Percentiles rank a stretch among this genome's conserved stretches.
These are phyloP conservation scores for Diophrys sp. DNA, from an alignment of 73 alveolate genomes.

Conservation along the genomic window DNA sequence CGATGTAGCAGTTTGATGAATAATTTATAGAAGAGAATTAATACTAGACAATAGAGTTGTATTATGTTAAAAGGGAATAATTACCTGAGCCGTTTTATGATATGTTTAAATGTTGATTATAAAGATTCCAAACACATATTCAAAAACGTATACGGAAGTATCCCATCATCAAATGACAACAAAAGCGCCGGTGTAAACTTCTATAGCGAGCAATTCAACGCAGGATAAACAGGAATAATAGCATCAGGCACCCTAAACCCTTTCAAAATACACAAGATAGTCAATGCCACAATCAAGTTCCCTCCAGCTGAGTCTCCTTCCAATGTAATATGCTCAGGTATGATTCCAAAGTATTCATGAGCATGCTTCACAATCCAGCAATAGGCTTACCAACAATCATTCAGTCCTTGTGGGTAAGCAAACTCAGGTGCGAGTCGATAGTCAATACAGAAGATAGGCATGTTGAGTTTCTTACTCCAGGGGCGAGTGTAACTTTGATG, in stretches of 20 bases:
- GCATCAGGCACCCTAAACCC: constrained; percentile 85
- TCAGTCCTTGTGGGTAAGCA: constrained; percentile 91
- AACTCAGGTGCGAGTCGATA: constrained; percentile 92
- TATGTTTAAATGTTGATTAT: too few relatives aligned
- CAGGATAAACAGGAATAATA: constrained; percentile 83
- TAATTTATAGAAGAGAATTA: too few relatives aligned
- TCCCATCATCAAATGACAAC: constrained; percentile 21
- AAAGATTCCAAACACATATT: constrained; percentile 79
- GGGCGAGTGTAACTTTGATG: constrained; percentile 87
- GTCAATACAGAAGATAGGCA: constrained; percentile 90
- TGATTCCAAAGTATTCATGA: constrained; percentile 59
- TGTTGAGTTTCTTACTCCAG: constrained; percentile 82
- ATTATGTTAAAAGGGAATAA: too few relatives aligned
- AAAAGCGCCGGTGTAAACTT: constrained; percentile 11
- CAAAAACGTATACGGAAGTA: constrained; percentile 88
- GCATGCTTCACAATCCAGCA: constrained; percentile 82
- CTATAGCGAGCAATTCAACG: constrained; percentile 10
- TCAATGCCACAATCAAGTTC: constrained; percentile 57
- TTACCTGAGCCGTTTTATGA: too few relatives aligned
- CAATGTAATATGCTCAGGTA: constrained; percentile 56
- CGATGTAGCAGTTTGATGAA: too few relatives aligned
- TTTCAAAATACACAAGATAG: constrained; percentile 73
- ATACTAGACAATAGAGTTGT: too few relatives aligned
- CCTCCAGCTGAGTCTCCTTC: constrained; percentile 84
- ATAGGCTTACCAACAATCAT: constrained; percentile 93